Conservation (phyloP, 345 rosid species). For the Moringa oleifera region DNA sequence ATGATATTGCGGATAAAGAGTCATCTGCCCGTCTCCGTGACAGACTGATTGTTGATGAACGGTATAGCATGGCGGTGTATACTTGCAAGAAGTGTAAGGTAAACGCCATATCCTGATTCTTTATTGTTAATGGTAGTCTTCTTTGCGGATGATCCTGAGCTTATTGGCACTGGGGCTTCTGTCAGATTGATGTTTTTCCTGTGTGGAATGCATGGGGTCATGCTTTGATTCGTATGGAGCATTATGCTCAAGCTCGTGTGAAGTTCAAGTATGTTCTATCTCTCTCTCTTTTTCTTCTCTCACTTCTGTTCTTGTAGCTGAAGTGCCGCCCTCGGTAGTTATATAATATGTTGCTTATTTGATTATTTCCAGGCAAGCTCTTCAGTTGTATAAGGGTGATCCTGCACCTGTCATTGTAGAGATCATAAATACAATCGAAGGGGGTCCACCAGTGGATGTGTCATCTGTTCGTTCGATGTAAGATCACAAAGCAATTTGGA, state of each 20-base stretch:
- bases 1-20: slow-evolving; percentile 82
- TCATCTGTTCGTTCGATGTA: slow-evolving; percentile 89
- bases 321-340: slow-evolving; percentile 1
- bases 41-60: slow-evolving; percentile 86
- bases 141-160: slow-evolving; percentile 16
- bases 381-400: slow-evolving; percentile 77
- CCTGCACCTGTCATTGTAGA: slow-evolving; percentile 63
- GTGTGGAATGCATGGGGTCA: slow-evolving; percentile 99
- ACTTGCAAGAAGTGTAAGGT: slow-evolving; percentile 98
- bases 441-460: slow-evolving; percentile 94
- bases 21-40: slow-evolving; percentile 80
- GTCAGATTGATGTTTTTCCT: slow-evolving; percentile 88
- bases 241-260: slow-evolving; percentile 84
- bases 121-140: slow-evolving; percentile 14
- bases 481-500: slow-evolving; percentile 21
- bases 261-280: slow-evolving; percentile 71
- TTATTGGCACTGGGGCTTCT: slow-evolving; percentile 16
- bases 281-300: no score
- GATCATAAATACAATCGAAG: slow-evolving; percentile 90
- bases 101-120: slow-evolving; percentile 19
- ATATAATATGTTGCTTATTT: slow-evolving; percentile 14
- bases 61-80: slow-evolving; percentile 96
- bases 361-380: slow-evolving; percentile 76
- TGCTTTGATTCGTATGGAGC: slow-evolving; percentile 93
- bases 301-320: slow-evolving; percentile 2